phyloP scores from a whole-genome alignment of 2,329 filamentous ascomycete species.

The Macrophomina tecta region DNA sequence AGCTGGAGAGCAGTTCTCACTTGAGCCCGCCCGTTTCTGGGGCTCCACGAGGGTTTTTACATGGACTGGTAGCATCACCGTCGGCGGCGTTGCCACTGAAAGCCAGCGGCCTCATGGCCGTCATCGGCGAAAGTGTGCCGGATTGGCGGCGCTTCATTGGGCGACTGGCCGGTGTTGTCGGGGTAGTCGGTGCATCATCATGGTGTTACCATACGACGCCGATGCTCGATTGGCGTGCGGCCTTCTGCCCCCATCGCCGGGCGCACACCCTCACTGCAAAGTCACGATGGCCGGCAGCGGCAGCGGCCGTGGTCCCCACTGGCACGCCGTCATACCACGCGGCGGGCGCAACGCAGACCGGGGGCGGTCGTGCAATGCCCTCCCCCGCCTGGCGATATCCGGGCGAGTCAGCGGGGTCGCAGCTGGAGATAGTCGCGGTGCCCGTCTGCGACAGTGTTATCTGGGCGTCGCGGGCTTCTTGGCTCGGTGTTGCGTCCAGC shows the following conservation, averaged over 20 bases:
- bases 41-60: constrained; percentile 1
- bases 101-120: constrained; percentile 8
- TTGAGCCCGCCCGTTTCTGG: neutral
- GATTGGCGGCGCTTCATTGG: constrained; percentile 18
- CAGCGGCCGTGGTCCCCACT: constrained; percentile 1
- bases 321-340: constrained; percentile 19
- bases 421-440: constrained; percentile 21
- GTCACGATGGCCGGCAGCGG: constrained; percentile 5
- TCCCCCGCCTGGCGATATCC: neutral
- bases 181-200: constrained; percentile 14
- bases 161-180: constrained; percentile 13
- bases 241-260: neutral
- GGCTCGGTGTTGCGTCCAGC: neutral
- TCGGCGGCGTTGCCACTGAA: constrained; percentile 18
- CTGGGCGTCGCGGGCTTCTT: neutral
- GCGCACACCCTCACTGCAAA: neutral
- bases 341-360: constrained; percentile 17
- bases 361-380: neutral
- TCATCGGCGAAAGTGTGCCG: constrained; percentile 25
- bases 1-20: neutral
- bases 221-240: constrained; percentile 3
- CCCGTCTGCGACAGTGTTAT: constrained; percentile 25
- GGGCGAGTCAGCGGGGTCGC: constrained; percentile 21
- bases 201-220: constrained; percentile 9
- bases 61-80: constrained; percentile 2